These are phyloP conservation scores for Helotiales sp. DNA, from an alignment of 2,329 filamentous ascomycete species.

Conservation along the genomic window DNA sequence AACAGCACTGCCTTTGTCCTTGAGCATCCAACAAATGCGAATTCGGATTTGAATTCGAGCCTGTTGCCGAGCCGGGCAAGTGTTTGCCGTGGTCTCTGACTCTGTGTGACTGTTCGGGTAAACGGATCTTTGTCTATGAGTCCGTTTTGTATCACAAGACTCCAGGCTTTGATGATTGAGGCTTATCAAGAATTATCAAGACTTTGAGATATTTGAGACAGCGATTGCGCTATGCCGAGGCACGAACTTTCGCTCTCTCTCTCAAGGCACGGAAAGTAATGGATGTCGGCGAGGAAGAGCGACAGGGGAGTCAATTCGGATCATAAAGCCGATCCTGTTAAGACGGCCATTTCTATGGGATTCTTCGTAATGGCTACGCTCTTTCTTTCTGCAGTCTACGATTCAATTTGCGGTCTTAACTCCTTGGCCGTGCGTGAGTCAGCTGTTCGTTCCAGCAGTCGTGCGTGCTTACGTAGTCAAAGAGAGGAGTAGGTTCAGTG, in stretches of 20 bases:
- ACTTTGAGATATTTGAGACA: not conserved
- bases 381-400: not conserved
- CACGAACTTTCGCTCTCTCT: not conserved
- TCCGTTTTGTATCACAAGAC: not conserved
- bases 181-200: not conserved
- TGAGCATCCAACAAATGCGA: not conserved
- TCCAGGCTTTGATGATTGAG: not conserved
- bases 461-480: not conserved
- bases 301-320: too few relatives aligned
- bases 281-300: not conserved
- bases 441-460: not conserved
- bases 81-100: not conserved
- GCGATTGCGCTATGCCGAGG: not conserved
- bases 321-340: not conserved
- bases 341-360: not conserved
- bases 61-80: not conserved
- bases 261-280: not conserved
- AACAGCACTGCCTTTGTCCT: not conserved
- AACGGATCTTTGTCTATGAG: not conserved
- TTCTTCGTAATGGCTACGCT: not conserved
- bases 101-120: not conserved
- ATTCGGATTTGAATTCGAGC: not conserved
- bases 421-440: slow-evolving; percentile 1
- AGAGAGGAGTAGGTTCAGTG: not conserved
- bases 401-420: not conserved